Percentiles rank a stretch among this genome's conserved stretches.
phyloP scores from a whole-genome alignment of 108 stramenopile species.

The Nitzschia palea region DNA sequence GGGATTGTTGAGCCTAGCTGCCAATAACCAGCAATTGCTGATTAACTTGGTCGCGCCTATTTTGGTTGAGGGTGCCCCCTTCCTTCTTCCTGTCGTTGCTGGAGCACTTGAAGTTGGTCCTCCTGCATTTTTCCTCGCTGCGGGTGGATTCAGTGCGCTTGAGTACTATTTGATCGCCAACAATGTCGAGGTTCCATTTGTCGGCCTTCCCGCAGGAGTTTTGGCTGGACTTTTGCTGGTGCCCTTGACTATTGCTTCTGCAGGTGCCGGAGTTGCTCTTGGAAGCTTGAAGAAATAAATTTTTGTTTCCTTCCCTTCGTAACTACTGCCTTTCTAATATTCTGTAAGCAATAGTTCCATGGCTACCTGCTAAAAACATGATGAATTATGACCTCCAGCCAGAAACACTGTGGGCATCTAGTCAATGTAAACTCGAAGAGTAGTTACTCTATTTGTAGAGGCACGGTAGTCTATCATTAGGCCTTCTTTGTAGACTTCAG shows the following conservation, averaged over 20 bases:
- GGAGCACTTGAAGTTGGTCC: slow-evolving; percentile 77
- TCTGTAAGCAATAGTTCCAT: slow-evolving; percentile 3
- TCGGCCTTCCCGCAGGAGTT: slow-evolving; percentile 68
- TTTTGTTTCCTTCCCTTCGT: no score
- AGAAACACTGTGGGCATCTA: not conserved
- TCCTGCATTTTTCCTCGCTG: slow-evolving; percentile 65
- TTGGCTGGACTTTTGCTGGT: slow-evolving; percentile 66
- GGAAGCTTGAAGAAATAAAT: slow-evolving; percentile 69
- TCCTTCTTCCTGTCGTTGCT: slow-evolving; percentile 73
- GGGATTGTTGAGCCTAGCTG: slow-evolving; percentile 69
- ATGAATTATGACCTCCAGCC: not conserved
- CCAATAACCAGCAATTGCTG: slow-evolving; percentile 85
- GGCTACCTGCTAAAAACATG: not conserved
- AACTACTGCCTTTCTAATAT: no score
- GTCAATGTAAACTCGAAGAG: no score
- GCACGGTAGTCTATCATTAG: no score
- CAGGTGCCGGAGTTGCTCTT: slow-evolving; percentile 65
- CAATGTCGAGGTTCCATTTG: slow-evolving; percentile 73
- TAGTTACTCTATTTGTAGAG: no score
- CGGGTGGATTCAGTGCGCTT: slow-evolving; percentile 51
- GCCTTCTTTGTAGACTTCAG: no score
- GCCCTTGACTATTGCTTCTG: slow-evolving; percentile 61
- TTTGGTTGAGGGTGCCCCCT: slow-evolving; percentile 77
- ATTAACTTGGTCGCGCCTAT: slow-evolving; percentile 79
- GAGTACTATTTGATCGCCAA: slow-evolving; percentile 59